Evolutionary conservation across 139 green algal species (phyloP).

Genomic region (Coelastrella sp.): DNA sequence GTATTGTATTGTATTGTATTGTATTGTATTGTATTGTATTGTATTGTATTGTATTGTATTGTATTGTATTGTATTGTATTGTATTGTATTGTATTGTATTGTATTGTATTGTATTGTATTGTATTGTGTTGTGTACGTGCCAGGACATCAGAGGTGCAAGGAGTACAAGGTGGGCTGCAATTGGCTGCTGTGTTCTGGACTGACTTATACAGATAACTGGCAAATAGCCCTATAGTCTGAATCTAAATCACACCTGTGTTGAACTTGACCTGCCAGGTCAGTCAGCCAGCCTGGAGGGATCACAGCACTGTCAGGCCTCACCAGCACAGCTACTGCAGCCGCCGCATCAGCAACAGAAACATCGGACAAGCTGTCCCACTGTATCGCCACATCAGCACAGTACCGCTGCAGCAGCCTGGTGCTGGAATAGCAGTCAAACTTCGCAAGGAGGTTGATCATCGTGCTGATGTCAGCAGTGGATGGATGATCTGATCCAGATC

Average conservation of each 20-base stretch:
- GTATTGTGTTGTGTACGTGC: too few relatives aligned
- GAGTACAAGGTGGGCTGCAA: too few relatives aligned
- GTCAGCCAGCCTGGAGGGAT: slow-evolving; percentile 9
- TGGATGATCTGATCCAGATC: neutral
- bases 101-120: too few relatives aligned
- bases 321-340: slow-evolving; percentile 30
- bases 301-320: neutral
- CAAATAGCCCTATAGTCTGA: too few relatives aligned
- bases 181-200: too few relatives aligned
- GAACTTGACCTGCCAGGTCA: neutral
- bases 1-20: too few relatives aligned
- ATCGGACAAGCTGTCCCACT: slow-evolving; percentile 15
- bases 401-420: slow-evolving; percentile 19
- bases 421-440: slow-evolving; percentile 41
- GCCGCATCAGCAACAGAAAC: slow-evolving; percentile 28
- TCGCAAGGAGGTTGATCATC: slow-evolving; percentile 23
- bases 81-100: too few relatives aligned
- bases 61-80: too few relatives aligned
- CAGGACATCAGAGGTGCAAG: too few relatives aligned
- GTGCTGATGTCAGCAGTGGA: slow-evolving; percentile 31
- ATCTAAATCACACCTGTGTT: neutral
- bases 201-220: too few relatives aligned
- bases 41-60: too few relatives aligned
- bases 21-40: too few relatives aligned
- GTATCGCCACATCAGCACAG: slow-evolving; percentile 14